A percentile compares a stretch with the other conserved stretches of the same genome.
phyloP scores from a whole-genome alignment of 2,329 filamentous ascomycete genomes.

The Ceratocystis destructans region DNA sequence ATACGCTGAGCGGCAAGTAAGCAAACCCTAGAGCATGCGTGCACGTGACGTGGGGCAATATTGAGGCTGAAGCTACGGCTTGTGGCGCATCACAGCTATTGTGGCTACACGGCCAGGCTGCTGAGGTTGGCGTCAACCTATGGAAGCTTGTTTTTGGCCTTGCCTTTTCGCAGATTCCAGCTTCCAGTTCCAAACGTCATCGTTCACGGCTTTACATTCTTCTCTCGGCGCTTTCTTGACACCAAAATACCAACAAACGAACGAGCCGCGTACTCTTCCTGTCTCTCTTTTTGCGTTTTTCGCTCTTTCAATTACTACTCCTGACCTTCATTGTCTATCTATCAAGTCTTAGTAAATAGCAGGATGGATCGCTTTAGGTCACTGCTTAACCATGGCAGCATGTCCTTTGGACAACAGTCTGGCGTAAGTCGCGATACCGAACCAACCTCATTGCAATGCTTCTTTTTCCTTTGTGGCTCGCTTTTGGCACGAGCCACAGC shows the following conservation, averaged over 20 bases:
- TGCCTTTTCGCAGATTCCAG: neutral
- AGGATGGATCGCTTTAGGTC: slow-evolving; percentile 18
- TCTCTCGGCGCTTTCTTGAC: neutral
- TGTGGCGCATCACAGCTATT: slow-evolving; percentile 26
- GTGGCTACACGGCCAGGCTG: slow-evolving; percentile 18
- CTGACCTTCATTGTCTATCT: neutral
- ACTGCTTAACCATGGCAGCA: slow-evolving; percentile 11
- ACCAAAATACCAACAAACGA: neutral
- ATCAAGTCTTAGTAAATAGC: neutral
- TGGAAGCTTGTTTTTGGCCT: slow-evolving; percentile 5
- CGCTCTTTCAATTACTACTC: neutral
- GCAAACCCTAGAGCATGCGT: neutral
- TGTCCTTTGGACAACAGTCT: slow-evolving; percentile 8
- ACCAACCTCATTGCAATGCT: neutral
- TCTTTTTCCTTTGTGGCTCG: neutral
- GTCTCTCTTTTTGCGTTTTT: neutral
- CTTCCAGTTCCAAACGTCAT: slow-evolving; percentile 12
- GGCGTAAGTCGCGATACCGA: slow-evolving; percentile 12
- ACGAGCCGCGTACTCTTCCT: neutral
- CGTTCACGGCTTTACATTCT: neutral
- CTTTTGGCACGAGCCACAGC: too few relatives aligned
- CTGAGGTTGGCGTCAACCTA: slow-evolving; percentile 19
- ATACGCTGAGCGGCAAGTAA: neutral
- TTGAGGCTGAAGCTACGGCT: slow-evolving; percentile 21
- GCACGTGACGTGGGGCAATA: neutral